These are phyloP conservation scores for Pichia exigua DNA, from an alignment of 805 yeast genomes.

Conservation along the genomic window DNA sequence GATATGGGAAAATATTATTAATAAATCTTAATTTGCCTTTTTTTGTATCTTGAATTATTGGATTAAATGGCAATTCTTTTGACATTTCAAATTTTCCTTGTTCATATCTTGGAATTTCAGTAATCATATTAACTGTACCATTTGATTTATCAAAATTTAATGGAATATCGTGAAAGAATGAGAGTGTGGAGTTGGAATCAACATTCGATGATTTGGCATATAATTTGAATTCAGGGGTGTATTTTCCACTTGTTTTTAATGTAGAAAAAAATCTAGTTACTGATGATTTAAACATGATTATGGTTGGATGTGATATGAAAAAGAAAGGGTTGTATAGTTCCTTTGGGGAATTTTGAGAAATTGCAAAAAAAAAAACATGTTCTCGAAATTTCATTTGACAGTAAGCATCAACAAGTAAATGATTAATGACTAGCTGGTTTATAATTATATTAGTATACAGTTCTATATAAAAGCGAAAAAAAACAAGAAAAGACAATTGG, in stretches of 20 bases:
- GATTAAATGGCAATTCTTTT: slow-evolving; percentile 52
- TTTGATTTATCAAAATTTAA: slow-evolving; percentile 35
- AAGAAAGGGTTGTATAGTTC: not conserved
- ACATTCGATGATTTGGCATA: slow-evolving; percentile 25
- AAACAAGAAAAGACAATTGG: too few species aligned
- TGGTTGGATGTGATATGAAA: not conserved
- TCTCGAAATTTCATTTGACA: too few species aligned
- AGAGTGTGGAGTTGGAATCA: slow-evolving; percentile 15
- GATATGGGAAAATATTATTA: slow-evolving; percentile 71
- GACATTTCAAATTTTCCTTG: slow-evolving; percentile 79
- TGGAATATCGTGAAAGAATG: slow-evolving; percentile 71
- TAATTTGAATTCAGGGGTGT: slow-evolving; percentile 33
- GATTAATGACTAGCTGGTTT: too few species aligned
- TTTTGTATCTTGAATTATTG: slow-evolving; percentile 73
- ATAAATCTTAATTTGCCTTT: slow-evolving; percentile 65
- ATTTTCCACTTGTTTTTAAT: slow-evolving; percentile 30
- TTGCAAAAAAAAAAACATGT: too few species aligned
- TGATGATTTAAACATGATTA: not conserved
- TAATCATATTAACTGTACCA: slow-evolving; percentile 53
- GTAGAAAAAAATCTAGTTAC: not conserved
- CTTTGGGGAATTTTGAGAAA: too few species aligned
- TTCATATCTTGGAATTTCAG: slow-evolving; percentile 75
- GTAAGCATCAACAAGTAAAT: too few species aligned
- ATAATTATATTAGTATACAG: too few species aligned
- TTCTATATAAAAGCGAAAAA: too few species aligned